Percentiles rank a stretch among this genome's conserved stretches.
phyloP scores from a whole-genome alignment of 2,329 filamentous ascomycete genomes.

The Tolypocladium tropicale region DNA sequence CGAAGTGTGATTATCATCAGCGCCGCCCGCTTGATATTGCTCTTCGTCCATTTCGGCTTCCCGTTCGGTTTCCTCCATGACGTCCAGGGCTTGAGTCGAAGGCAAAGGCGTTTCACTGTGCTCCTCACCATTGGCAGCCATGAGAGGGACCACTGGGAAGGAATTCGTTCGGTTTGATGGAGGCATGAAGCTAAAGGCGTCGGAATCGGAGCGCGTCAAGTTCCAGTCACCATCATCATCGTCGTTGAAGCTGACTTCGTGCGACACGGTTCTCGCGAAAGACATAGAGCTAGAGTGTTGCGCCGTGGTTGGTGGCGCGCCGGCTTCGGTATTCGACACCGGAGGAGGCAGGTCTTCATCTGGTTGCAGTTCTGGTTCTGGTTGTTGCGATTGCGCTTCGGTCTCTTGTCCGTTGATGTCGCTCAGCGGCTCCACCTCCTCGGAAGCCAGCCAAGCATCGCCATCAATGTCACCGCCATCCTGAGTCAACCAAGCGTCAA shows the following conservation, averaged over 20 bases:
- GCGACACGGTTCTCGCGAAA: constrained; percentile 53
- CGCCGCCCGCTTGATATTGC: constrained; percentile 12
- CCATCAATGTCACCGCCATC: constrained; percentile 12
- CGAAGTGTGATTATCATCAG: constrained; percentile 3
- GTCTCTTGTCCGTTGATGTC: constrained; percentile 6
- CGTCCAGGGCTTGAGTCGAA: constrained; percentile 40
- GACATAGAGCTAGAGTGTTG: constrained; percentile 53
- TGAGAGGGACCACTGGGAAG: constrained; percentile 46
- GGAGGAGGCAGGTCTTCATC: not conserved
- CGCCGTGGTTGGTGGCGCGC: constrained; percentile 20
- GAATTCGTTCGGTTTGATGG: constrained; percentile 50
- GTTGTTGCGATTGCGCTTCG: not conserved
- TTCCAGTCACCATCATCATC: constrained; percentile 52
- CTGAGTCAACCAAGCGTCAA: not conserved
- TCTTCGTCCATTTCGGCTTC: constrained; percentile 34
- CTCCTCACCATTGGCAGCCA: constrained; percentile 15
- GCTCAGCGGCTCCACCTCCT: constrained; percentile 6
- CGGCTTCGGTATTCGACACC: not conserved
- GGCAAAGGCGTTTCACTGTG: constrained; percentile 29
- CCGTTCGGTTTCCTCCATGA: constrained; percentile 42
- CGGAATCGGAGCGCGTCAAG: constrained; percentile 38
- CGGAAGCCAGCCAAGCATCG: constrained; percentile 14
- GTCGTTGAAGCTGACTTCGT: constrained; percentile 48
- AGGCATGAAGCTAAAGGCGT: constrained; percentile 51
- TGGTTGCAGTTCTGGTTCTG: no score